Evolutionary conservation across 2,329 filamentous ascomycete genomes (phyloP).

Genomic region (Basipetospora chlamydospora): DNA sequence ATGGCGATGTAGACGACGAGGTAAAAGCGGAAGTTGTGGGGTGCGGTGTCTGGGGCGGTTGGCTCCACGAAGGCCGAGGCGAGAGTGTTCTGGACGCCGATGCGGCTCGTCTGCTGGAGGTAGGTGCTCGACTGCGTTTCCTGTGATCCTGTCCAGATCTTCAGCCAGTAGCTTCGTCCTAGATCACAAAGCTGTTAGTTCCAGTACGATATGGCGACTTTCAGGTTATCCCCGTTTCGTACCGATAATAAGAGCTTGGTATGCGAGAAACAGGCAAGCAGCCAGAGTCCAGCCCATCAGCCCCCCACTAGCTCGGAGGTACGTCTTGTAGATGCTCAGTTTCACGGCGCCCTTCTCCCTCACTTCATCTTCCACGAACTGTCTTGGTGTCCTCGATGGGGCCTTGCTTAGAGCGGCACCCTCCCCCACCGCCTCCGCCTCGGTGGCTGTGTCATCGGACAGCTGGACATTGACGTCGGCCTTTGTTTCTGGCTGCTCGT

Average conservation of each 20-base stretch:
- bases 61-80: too few relatives aligned
- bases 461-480: too few relatives aligned
- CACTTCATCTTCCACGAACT: constrained; percentile 66
- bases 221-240: too few relatives aligned
- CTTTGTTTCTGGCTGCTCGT: constrained; percentile 33
- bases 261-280: constrained; percentile 36
- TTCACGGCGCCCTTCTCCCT: constrained; percentile 58
- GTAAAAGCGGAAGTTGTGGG: constrained; percentile 42
- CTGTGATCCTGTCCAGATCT: constrained; percentile 42
- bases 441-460: too few relatives aligned
- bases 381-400: constrained; percentile 38
- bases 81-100: too few relatives aligned
- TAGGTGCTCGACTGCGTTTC: constrained; percentile 14
- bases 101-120: too few relatives aligned
- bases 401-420: constrained; percentile 34
- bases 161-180: constrained; percentile 49
- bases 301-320: constrained; percentile 53
- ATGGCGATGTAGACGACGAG: constrained; percentile 52
- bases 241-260: constrained; percentile 41
- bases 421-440: constrained; percentile 22
- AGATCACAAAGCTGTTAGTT: background rate
- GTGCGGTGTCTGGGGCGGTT: constrained; percentile 11
- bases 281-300: constrained; percentile 43
- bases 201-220: background rate
- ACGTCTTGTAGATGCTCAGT: constrained; percentile 49